Evolutionary conservation across 108 stramenopile genomes (phyloP).

Genomic region (Cylindrotheca fusiformis): DNA sequence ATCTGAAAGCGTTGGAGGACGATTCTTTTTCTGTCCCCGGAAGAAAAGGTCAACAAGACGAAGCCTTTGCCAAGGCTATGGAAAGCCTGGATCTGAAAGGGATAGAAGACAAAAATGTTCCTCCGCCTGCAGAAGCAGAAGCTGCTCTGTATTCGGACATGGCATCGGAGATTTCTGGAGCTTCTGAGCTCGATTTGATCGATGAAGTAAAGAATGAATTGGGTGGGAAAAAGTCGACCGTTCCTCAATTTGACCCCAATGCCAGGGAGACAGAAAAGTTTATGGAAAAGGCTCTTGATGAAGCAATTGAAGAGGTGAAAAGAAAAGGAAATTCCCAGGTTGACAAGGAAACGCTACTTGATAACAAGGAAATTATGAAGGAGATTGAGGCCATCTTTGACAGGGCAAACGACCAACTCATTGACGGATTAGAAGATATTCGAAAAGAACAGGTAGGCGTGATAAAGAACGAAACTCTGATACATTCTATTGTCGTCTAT

Average conservation of each 20-base stretch:
- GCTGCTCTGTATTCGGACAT: slow-evolving; percentile 41
- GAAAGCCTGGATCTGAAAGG: slow-evolving; percentile 26
- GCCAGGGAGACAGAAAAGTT: slow-evolving; percentile 31
- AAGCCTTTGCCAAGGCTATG: slow-evolving; percentile 26
- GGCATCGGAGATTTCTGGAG: slow-evolving; percentile 35
- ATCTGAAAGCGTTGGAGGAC: slow-evolving; percentile 32
- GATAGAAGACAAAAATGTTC: slow-evolving; percentile 4
- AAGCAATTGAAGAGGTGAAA: slow-evolving; percentile 42
- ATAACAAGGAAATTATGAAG: slow-evolving; percentile 57
- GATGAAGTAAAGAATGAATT: slow-evolving; percentile 22
- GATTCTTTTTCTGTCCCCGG: slow-evolving; percentile 1
- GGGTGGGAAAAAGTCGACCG: slow-evolving; percentile 4
- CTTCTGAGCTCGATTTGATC: slow-evolving; percentile 31
- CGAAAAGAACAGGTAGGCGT: slow-evolving; percentile 52
- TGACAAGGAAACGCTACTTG: slow-evolving; percentile 38
- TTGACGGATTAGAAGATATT: slow-evolving; percentile 49
- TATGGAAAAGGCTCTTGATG: slow-evolving; percentile 47
- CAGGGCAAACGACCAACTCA: slow-evolving; percentile 40
- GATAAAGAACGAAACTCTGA: neutral
- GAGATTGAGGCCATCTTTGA: slow-evolving; percentile 64
- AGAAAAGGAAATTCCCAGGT: slow-evolving; percentile 9
- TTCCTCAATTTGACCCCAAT: neutral
- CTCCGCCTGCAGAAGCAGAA: slow-evolving; percentile 30
- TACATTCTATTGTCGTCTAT: neutral
- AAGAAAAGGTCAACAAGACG: slow-evolving; percentile 15